Evolutionary conservation across 176 grass and related monocot genomes (phyloP).

Genomic region (Triticum urartu): DNA sequence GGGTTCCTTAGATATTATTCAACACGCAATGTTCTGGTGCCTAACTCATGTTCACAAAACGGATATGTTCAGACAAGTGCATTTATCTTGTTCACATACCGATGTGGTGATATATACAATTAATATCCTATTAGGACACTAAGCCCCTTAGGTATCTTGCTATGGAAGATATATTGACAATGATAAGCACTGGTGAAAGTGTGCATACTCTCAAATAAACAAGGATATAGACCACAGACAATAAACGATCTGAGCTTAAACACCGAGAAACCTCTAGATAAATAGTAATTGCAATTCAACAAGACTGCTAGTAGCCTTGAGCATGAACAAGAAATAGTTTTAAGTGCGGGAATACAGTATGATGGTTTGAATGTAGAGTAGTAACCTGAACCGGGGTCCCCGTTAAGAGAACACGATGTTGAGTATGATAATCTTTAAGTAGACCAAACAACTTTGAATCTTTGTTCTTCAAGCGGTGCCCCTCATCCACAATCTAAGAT

Average conservation of each 20-base stretch:
- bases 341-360: not conserved
- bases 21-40: not conserved
- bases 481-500: conserved; percentile 92
- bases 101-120: not conserved
- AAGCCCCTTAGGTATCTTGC: conserved; percentile 12
- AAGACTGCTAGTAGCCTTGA: not conserved
- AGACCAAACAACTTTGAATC: conserved; percentile 94
- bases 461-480: conserved; percentile 98
- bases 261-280: not conserved
- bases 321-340: conserved; percentile 2
- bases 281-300: conserved; percentile 12
- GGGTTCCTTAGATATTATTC: not conserved
- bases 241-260: not conserved
- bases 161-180: conserved; percentile 4
- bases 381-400: conserved; percentile 96
- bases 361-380: conserved; percentile 21
- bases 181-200: conserved; percentile 15
- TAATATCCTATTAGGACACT: not conserved
- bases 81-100: not conserved
- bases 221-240: not conserved
- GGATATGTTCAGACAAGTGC: not conserved
- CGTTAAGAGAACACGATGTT: conserved; percentile 95
- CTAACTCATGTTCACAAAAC: not conserved
- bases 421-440: conserved; percentile 94
- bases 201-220: conserved; percentile 5